A percentile compares a stretch with the other conserved stretches of the same genome.
phyloP scores from a whole-genome alignment of 352 stramenopile species.

The Thraustotheca clavata region DNA sequence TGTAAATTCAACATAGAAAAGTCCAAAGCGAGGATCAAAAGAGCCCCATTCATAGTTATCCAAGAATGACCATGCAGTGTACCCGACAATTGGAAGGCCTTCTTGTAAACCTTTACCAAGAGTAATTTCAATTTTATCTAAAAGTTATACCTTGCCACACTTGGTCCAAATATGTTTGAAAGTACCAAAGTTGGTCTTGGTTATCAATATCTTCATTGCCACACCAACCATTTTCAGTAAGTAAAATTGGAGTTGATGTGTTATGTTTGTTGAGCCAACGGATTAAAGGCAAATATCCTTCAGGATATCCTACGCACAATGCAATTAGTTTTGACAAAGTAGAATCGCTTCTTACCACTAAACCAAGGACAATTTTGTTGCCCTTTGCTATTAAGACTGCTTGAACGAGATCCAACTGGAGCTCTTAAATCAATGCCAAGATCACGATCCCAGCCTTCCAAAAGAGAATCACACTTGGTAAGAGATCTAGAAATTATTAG shows the following conservation, averaged over 20 bases:
- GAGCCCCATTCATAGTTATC: conserved; percentile 94
- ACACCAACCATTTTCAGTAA: conserved; percentile 66
- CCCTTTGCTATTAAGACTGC: conserved; percentile 32
- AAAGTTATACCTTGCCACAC: conserved; percentile 25
- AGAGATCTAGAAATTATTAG: conserved; percentile 22
- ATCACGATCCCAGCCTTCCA: conserved; percentile 37
- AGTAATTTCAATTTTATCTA: not conserved
- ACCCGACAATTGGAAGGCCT: conserved; percentile 75
- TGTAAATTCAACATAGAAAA: conserved; percentile 59
- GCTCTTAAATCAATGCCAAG: conserved; percentile 44
- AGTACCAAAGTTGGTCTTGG: conserved; percentile 57
- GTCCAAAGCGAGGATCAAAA: conserved; percentile 47
- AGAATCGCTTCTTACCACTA: conserved; percentile 16
- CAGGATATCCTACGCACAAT: conserved; percentile 44
- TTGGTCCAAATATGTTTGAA: conserved; percentile 41
- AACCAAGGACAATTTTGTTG: conserved; percentile 39
- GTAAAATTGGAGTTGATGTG: conserved; percentile 26
- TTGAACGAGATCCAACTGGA: conserved; percentile 44
- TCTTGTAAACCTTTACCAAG: conserved; percentile 23
- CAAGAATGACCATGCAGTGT: conserved; percentile 90
- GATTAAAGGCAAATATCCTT: conserved; percentile 47
- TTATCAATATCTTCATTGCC: conserved; percentile 51
- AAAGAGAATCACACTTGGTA: conserved; percentile 31
- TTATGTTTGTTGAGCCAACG: conserved; percentile 47
- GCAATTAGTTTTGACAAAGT: too few species aligned